phyloP scores from a whole-genome alignment of 192 early-diverging fungal species.

The Coemansia sp. region DNA sequence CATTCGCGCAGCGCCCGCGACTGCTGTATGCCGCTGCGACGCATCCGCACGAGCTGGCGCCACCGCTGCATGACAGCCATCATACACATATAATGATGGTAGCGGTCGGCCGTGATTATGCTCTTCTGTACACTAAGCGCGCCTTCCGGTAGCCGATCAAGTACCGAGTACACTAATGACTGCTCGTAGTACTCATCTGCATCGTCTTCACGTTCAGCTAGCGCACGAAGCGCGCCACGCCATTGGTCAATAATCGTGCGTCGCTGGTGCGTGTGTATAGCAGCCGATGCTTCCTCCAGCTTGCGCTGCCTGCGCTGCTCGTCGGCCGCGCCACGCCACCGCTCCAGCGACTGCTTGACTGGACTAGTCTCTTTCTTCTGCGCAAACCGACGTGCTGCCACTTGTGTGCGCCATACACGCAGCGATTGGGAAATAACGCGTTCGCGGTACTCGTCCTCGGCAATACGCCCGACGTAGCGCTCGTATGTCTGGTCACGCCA shows the following conservation, averaged over 20 bases:
- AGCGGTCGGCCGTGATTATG: background rate
- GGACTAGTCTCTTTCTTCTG: conserved; percentile 1
- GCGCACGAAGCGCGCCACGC: background rate
- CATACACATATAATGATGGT: background rate
- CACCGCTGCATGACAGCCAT: background rate
- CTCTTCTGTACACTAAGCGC: background rate
- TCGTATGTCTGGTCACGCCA: conserved; percentile 9
- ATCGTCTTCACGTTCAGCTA: background rate
- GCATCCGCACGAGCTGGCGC: conserved; percentile 3
- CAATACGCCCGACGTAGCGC: background rate
- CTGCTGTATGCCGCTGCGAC: conserved; percentile 21
- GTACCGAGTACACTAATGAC: background rate
- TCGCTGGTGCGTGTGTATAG: background rate
- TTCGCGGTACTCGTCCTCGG: background rate
- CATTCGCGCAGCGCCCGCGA: conserved; percentile 35
- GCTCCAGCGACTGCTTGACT: conserved; percentile 1
- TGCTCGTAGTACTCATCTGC: conserved; percentile 21
- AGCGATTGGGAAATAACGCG: background rate
- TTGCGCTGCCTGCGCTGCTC: background rate
- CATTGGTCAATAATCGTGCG: conserved; percentile 1
- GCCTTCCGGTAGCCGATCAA: conserved; percentile 1
- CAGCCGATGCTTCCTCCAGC: background rate
- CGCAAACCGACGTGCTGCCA: background rate
- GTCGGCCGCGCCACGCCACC: conserved; percentile 15
- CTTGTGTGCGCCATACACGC: conserved; percentile 10